Conservation (phyloP, 306 rosid species). For the Quercus suber region DNA sequence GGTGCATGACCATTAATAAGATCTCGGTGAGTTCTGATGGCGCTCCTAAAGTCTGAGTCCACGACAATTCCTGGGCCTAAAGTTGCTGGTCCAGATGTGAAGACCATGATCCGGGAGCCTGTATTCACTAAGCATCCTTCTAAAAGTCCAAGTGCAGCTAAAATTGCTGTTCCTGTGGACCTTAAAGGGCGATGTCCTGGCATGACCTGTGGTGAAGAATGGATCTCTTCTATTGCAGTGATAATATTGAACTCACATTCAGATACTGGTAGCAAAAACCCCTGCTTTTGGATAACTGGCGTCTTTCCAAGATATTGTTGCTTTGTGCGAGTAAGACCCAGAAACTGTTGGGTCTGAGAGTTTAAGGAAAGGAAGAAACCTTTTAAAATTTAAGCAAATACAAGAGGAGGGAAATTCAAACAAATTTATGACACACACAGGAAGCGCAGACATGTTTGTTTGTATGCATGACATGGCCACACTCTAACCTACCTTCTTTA, state of each 20-base stretch:
- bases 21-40: slow-evolving; percentile 75
- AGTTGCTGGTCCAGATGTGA: slow-evolving; percentile 89
- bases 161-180: slow-evolving; percentile 79
- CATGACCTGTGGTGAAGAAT: slow-evolving; percentile 28
- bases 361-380: slow-evolving; percentile 16
- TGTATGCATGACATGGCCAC: not conserved
- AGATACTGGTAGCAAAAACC: slow-evolving; percentile 64
- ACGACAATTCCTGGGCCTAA: slow-evolving; percentile 75
- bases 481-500: not conserved
- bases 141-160: slow-evolving; percentile 72
- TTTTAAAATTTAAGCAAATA: not conserved
- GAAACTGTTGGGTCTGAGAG: slow-evolving; percentile 50
- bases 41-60: slow-evolving; percentile 42
- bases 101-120: slow-evolving; percentile 84
- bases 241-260: slow-evolving; percentile 76
- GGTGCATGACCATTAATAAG: slow-evolving; percentile 57
- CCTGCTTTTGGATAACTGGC: slow-evolving; percentile 50
- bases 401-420: not conserved
- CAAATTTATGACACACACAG: not conserved
- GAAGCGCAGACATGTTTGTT: not conserved
- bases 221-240: slow-evolving; percentile 72
- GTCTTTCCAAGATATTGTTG: slow-evolving; percentile 52
- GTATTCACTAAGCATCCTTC: slow-evolving; percentile 59
- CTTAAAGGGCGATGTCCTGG: slow-evolving; percentile 57
- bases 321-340: slow-evolving; percentile 44